These are phyloP conservation scores for Jackrogersella multiformis DNA, from an alignment of 495 filamentous ascomycete genomes.

Conservation along the genomic window DNA sequence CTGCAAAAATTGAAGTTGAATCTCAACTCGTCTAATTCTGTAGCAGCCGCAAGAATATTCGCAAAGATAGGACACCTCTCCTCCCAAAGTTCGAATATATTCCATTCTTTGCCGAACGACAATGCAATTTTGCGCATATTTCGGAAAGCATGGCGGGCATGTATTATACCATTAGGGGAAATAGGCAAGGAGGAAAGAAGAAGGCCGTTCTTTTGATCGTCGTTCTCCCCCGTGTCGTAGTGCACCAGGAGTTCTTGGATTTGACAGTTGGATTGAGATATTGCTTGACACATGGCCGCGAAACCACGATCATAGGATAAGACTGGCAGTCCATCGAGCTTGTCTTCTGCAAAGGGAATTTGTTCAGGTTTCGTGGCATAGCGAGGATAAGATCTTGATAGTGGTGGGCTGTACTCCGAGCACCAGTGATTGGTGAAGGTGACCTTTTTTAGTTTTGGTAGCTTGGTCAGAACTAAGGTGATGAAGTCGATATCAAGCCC, in stretches of 20 bases:
- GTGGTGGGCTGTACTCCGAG: neutral
- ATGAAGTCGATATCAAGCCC: neutral
- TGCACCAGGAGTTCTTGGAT: neutral
- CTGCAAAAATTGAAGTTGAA: neutral
- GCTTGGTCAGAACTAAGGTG: neutral
- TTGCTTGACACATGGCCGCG: neutral
- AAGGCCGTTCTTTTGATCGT: neutral
- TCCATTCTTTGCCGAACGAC: neutral
- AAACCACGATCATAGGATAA: neutral
- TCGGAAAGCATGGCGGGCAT: neutral
- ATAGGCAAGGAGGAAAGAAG: neutral
- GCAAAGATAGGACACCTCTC: neutral
- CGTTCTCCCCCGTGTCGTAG: neutral
- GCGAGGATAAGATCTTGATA: neutral
- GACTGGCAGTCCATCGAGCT: no score
- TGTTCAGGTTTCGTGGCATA: neutral
- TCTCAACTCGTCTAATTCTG: neutral
- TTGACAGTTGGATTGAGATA: neutral
- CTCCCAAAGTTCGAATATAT: neutral
- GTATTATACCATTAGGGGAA: neutral
- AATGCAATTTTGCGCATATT: neutral
- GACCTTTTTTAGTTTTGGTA: neutral
- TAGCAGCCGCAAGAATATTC: neutral
- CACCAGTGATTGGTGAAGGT: neutral
- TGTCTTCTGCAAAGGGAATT: no score